These are phyloP conservation scores for Pseudognaphalium luteoalbum DNA, from an alignment of 129 eudicot species.

Conservation along the genomic window DNA sequence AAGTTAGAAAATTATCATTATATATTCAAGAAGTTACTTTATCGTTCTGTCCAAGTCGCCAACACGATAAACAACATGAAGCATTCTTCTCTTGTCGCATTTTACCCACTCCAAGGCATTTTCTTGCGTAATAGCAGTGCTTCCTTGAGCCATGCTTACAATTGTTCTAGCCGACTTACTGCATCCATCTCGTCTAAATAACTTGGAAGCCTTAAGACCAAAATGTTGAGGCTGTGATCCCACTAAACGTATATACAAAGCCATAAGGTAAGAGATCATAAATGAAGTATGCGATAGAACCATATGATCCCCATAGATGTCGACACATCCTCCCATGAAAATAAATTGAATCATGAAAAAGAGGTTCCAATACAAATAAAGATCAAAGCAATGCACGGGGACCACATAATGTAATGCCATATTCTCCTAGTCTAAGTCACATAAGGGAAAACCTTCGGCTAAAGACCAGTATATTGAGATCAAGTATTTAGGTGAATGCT, in stretches of 20 bases:
- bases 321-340: constrained; percentile 1
- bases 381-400: neutral
- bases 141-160: constrained; percentile 73
- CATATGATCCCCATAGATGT: neutral
- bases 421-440: constrained; percentile 9
- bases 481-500: too few species aligned
- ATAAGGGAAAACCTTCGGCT: constrained; percentile 1
- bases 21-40: constrained; percentile 52
- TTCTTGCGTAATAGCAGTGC: constrained; percentile 62
- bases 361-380: constrained; percentile 11
- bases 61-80: constrained; percentile 98
- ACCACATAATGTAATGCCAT: constrained; percentile 12
- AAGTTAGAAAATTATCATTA: constrained; percentile 1
- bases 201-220: constrained; percentile 53
- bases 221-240: constrained; percentile 53
- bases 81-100: constrained; percentile 92
- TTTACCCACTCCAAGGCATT: constrained; percentile 87
- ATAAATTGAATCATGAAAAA: neutral
- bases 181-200: constrained; percentile 48
- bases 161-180: constrained; percentile 37
- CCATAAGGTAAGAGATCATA: constrained; percentile 3
- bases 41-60: constrained; percentile 97
- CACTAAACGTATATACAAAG: constrained; percentile 42
- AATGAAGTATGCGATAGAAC: constrained; percentile 2
- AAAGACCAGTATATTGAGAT: neutral